Percentiles rank a stretch among this genome's conserved stretches.
Conservation (phyloP, 495 filamentous ascomycete species). For the Penicillium maclennaniae region DNA sequence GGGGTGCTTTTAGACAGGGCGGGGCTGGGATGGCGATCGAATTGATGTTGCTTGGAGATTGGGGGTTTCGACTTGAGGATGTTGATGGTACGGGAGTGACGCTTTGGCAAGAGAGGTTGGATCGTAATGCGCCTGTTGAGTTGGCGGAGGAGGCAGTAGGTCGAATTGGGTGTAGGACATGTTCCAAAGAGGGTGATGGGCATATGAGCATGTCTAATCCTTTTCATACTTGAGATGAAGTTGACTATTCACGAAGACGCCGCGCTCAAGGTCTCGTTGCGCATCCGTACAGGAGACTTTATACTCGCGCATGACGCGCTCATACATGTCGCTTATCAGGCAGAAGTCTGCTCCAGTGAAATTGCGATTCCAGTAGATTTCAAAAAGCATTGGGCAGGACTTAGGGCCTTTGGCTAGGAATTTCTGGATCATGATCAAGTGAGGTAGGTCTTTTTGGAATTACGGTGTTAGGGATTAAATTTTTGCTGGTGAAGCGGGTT, state of each 20-base stretch:
- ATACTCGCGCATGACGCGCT: constrained; percentile 44
- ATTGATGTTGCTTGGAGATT: constrained; percentile 6
- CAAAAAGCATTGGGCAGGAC: constrained; percentile 40
- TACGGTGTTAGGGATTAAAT: neutral
- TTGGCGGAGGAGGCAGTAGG: constrained; percentile 9
- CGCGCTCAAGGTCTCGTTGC: constrained; percentile 47
- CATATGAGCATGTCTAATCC: constrained; percentile 11
- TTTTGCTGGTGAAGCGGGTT: no score
- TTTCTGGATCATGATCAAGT: constrained; percentile 48
- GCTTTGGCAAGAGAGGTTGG: constrained; percentile 12
- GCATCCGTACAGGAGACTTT: constrained; percentile 43
- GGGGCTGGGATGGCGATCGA: neutral
- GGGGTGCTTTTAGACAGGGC: constrained; percentile 8
- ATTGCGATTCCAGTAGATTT: constrained; percentile 46
- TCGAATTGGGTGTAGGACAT: neutral
- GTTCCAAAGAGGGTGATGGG: constrained; percentile 1
- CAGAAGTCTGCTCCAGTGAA: constrained; percentile 39
- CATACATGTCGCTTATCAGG: constrained; percentile 40
- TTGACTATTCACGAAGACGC: constrained; percentile 46
- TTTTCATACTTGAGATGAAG: constrained; percentile 50
- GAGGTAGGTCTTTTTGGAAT: constrained; percentile 28
- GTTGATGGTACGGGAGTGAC: constrained; percentile 1
- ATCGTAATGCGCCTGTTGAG: constrained; percentile 5
- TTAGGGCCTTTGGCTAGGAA: constrained; percentile 40
- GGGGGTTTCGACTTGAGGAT: constrained; percentile 7